Evolutionary conservation across 495 filamentous ascomycete species (phyloP).

Genomic region (Penicillium cinerascens): DNA sequence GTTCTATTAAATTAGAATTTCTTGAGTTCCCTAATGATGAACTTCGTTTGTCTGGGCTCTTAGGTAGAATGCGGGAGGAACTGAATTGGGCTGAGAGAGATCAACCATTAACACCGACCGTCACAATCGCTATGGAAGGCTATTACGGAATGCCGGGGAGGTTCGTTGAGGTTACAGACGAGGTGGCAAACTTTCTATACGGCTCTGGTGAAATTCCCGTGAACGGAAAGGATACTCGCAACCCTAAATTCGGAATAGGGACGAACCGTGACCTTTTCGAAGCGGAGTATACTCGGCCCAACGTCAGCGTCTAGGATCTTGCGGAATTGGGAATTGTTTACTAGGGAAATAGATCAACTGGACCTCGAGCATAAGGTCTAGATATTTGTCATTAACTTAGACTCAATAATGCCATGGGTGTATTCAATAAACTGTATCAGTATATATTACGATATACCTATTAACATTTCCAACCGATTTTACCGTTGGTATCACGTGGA

Average conservation of each 20-base stretch:
- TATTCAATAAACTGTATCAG: too few relatives aligned
- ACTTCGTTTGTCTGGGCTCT: conserved; percentile 1
- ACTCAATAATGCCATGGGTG: too few relatives aligned
- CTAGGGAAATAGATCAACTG: not conserved
- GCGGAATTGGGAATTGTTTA: conserved; percentile 1
- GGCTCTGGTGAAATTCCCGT: conserved; percentile 15
- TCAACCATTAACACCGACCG: conserved; percentile 8
- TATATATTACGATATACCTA: too few relatives aligned
- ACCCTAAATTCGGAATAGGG: conserved; percentile 9
- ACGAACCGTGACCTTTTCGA: conserved; percentile 11
- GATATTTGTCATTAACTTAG: not conserved
- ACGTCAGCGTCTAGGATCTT: conserved; percentile 3
- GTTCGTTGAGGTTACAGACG: conserved; percentile 5
- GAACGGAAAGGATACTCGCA: not conserved
- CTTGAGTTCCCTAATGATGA: conserved; percentile 7
- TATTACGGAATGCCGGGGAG: conserved; percentile 11
- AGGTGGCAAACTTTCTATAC: conserved; percentile 14
- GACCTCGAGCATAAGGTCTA: too few relatives aligned
- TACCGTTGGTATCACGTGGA: too few relatives aligned
- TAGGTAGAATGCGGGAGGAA: conserved; percentile 12
- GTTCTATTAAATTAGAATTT: conserved; percentile 6
- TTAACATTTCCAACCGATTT: too few relatives aligned
- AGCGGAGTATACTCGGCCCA: conserved; percentile 12
- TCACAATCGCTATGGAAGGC: conserved; percentile 9
- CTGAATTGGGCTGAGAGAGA: conserved; percentile 11